These are phyloP conservation scores for Debaryomyces prosopidis DNA, from an alignment of 805 yeast species.

Conservation along the genomic window DNA sequence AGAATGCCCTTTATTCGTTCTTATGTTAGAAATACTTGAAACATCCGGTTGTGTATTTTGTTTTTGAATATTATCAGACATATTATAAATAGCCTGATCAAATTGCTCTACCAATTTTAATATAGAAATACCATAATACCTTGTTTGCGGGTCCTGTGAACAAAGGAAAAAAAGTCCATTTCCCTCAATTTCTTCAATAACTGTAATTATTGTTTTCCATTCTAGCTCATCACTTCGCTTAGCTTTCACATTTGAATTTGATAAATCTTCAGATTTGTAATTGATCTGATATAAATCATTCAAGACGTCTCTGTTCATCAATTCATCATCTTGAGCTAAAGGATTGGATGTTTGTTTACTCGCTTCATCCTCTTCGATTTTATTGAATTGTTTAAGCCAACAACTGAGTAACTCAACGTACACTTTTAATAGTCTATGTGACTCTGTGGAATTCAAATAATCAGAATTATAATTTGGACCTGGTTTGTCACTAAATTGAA, in stretches of 20 bases:
- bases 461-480: constrained; percentile 54
- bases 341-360: constrained; percentile 23
- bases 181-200: constrained; percentile 94
- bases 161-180: constrained; percentile 90
- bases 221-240: constrained; percentile 62
- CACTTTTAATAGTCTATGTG: constrained; percentile 58
- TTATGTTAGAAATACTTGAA: neutral
- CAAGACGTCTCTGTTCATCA: constrained; percentile 38
- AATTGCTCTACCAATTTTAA: constrained; percentile 79
- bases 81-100: constrained; percentile 75
- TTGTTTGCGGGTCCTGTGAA: constrained; percentile 75
- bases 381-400: constrained; percentile 73
- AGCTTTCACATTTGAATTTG: constrained; percentile 13
- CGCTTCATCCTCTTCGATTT: constrained; percentile 11
- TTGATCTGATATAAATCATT: constrained; percentile 47
- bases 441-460: constrained; percentile 61
- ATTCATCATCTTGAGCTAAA: constrained; percentile 33
- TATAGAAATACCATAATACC: constrained; percentile 76
- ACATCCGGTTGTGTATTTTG: neutral
- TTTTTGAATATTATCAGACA: constrained; percentile 27
- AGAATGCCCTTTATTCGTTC: constrained; percentile 38
- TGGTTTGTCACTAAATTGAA: constrained; percentile 75
- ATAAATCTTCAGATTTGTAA: constrained; percentile 39
- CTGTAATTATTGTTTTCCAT: constrained; percentile 76
- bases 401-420: constrained; percentile 79